Evolutionary conservation across 2,329 filamentous ascomycete species (phyloP), one percentile per base, ranked within the genome.

Genomic region (Microsporum ferrugineum): DNA sequence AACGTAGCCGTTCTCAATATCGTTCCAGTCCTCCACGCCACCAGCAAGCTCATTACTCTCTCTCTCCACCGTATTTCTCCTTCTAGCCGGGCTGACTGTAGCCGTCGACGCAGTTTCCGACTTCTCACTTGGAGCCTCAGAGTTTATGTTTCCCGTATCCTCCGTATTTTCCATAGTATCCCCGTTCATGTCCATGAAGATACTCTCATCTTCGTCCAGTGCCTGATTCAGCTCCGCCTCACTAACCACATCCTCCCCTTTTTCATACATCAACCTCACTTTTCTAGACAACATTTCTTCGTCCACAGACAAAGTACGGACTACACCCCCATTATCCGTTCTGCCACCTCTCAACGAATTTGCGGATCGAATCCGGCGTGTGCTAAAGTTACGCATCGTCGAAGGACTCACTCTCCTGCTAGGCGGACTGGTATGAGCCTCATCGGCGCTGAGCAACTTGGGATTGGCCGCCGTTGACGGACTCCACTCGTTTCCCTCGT

Each of bases 1-100:
- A 2, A 86, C 82, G 63, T 85, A 79, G 12, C 75, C 79, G 4
- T 77, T 80, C 17, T 80, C 76, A 8, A 87, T 73, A 69, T 86
- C 79, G 63, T 82, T 77, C 84, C 84, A 87, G 65, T 86, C 83
- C 65, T 87, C 84, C 57, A 85, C 79, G 1, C 84, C 84, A 5
- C 84, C 84, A 27, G 84, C 83, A 36, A 81, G 71, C 70, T 86
- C 84, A 57, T 77, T 74, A 8, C 79, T 74, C 64, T 84, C 80
- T 65, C 79, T 76, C 57, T 75, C 72, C 61, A 79, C 33, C 7
- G 55, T 57, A 27, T 57, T 38, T 10, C 27, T 23, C 31, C 49
- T 53, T 33, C 27, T 34, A n/a, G 49, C 10, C 8, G 33, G 33
- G 55, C 55, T 57, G 10, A 41, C 7, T 33, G 69, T 66, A n/a